A percentile compares a stretch with the other conserved stretches of the same genome.
Conservation (phyloP, 768 basidiomycete species). For the Porpolomopsis calyptriformis region DNA sequence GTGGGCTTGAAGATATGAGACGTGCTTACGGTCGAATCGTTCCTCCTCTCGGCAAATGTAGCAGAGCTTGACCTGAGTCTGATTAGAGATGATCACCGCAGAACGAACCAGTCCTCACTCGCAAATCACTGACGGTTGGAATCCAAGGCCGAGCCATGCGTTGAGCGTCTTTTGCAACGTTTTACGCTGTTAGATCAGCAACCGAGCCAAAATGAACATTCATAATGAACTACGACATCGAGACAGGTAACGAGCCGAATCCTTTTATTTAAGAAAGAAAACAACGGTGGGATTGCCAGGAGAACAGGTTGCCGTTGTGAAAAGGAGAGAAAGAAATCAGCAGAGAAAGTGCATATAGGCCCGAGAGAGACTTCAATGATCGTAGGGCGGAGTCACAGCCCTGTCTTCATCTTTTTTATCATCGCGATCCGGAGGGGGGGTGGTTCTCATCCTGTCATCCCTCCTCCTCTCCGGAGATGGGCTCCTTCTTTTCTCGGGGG, state of each 20-base stretch:
- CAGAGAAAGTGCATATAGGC: not conserved
- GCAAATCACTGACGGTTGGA: slow-evolving; percentile 21
- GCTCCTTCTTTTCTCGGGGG: slow-evolving; percentile 34
- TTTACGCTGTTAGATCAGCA: no score
- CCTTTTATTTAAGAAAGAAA: not conserved
- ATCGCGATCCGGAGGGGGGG: slow-evolving; percentile 34
- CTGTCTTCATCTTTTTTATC: slow-evolving; percentile 41
- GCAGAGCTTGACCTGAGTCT: slow-evolving; percentile 53
- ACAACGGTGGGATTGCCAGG: not conserved
- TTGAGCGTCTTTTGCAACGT: not conserved
- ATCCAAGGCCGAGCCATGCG: not conserved
- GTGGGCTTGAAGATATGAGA: not conserved
- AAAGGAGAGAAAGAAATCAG: not conserved
- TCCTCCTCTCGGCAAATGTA: slow-evolving; percentile 47
- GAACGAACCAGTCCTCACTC: slow-evolving; percentile 13
- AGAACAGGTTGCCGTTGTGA: not conserved
- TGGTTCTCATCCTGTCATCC: slow-evolving; percentile 45
- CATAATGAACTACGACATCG: not conserved
- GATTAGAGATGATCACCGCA: not conserved
- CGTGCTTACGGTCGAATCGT: not conserved
- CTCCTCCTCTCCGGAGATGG: slow-evolving; percentile 31
- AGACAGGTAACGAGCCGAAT: not conserved
- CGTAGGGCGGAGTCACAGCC: slow-evolving; percentile 52
- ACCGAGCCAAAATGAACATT: not conserved
- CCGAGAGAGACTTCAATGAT: slow-evolving; percentile 26